Evolutionary conservation across 192 early-diverging fungal genomes (phyloP), one percentile per base, ranked within the genome.

Genomic region (Podila clonocystis): DNA sequence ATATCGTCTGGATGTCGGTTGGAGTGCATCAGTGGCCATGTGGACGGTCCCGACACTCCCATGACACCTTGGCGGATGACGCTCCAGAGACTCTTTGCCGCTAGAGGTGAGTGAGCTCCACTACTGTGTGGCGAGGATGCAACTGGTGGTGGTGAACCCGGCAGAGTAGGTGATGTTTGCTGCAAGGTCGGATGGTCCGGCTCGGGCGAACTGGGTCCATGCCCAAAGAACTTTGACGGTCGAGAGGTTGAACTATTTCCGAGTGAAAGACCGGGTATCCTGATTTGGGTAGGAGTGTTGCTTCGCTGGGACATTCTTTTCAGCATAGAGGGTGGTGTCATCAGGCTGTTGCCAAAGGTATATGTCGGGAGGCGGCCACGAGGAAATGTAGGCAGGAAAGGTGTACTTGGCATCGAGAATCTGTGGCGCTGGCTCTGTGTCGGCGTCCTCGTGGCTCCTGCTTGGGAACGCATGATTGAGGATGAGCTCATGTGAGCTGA

Each of bases 311-410:
- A 72, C 41, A 80, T 68, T 31, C 62, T 80, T 36, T 45, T 80
- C 8, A 72, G 62, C 70, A 80, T 72, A 9, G 77, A 72, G 0
- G 77, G 77, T 4, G 77, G 77, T 4, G 70, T 73, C 77, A 80
- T 73, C 7, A 72, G 65, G 26, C 36, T 72, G 49, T 52, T 80
- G 28, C 77, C 67, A 28, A 80, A 50, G 12, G 65, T 45, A 41
- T 72, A 68, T 48, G 70, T 73, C 17, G 70, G 70, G 31, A 80
- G 12, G 38, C 77, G 77, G 7, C 65, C 9, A 9, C 77, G 77
- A 9, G 67, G 70, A 20, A 80, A 45, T 1, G 70, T 64, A 3
- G 77, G 70, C 62, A 80, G 68, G 55, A 80, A 80, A 0, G 70
- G 48, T 38, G 70, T 55, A 9, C 30, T 73, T 5, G 77, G 63